Evolutionary conservation across 805 yeast species (phyloP).

Genomic region (Zygosaccharomyces siamensis): DNA sequence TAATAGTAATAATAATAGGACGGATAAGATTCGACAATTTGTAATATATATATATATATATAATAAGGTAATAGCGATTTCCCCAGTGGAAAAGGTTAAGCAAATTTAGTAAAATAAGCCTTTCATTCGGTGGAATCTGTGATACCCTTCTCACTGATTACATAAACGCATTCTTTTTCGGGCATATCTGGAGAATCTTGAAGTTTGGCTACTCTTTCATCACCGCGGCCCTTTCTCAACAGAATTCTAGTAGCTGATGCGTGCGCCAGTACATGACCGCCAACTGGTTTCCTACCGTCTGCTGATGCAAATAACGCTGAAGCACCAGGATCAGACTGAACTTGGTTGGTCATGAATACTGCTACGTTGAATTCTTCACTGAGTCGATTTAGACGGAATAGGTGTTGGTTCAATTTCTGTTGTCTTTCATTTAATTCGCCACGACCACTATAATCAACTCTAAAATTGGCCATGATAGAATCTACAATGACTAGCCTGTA

Average conservation of each 20-base stretch:
- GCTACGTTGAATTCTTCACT: conserved; percentile 79
- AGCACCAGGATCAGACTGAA: conserved; percentile 82
- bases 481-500: conserved; percentile 60
- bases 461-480: conserved; percentile 72
- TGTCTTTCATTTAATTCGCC: conserved; percentile 76
- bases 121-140: conserved; percentile 42
- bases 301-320: conserved; percentile 73
- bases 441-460: conserved; percentile 75
- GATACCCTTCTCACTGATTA: conserved; percentile 64
- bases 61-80: not conserved
- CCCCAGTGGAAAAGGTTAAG: not conserved
- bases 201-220: conserved; percentile 72
- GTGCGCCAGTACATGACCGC: conserved; percentile 79
- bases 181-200: conserved; percentile 82
- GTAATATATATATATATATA: not conserved
- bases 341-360: conserved; percentile 70
- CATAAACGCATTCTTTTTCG: conserved; percentile 71
- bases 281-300: conserved; percentile 79
- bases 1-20: not conserved
- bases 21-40: not conserved
- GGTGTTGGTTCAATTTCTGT: conserved; percentile 59
- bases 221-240: conserved; percentile 72
- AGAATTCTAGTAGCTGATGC: conserved; percentile 74
- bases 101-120: not conserved
- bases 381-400: conserved; percentile 48